phyloP scores from a whole-genome alignment of 108 stramenopile genomes.

The Nannochloropsis salina region DNA sequence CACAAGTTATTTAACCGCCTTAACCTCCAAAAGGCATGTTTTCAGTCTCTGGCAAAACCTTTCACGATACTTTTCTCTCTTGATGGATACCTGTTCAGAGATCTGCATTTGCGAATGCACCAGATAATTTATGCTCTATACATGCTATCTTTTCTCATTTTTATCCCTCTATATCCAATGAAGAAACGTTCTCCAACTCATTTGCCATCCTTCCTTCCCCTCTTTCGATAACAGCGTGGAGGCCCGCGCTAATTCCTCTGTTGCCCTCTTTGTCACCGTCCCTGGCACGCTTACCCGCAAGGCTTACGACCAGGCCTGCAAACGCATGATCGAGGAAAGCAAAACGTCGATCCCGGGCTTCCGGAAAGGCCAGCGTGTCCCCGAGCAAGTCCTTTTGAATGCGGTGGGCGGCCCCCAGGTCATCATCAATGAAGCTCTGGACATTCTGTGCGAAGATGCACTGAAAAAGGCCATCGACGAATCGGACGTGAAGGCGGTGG shows the following conservation, averaged over 20 bases:
- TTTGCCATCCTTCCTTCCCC: neutral
- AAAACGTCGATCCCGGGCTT: neutral
- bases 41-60: no score
- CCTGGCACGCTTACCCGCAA: slow-evolving; percentile 5
- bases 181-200: no score
- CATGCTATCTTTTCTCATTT: no score
- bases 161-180: no score
- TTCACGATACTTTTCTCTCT: no score
- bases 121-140: no score
- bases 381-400: neutral
- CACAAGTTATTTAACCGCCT: no score
- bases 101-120: no score
- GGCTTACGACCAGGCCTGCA: slow-evolving; percentile 14
- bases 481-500: slow-evolving; percentile 29
- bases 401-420: slow-evolving; percentile 16
- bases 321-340: slow-evolving; percentile 17
- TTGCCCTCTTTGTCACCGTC: neutral
- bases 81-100: no score
- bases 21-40: no score
- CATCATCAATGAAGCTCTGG: slow-evolving; percentile 7
- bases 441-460: neutral
- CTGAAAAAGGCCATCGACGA: slow-evolving; percentile 30
- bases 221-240: neutral
- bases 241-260: slow-evolving; percentile 7
- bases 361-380: slow-evolving; percentile 19